Base-by-base conservation (phyloP, 2,329 filamentous ascomycete species). In the Penicillium sclerotiorum region DNA sequence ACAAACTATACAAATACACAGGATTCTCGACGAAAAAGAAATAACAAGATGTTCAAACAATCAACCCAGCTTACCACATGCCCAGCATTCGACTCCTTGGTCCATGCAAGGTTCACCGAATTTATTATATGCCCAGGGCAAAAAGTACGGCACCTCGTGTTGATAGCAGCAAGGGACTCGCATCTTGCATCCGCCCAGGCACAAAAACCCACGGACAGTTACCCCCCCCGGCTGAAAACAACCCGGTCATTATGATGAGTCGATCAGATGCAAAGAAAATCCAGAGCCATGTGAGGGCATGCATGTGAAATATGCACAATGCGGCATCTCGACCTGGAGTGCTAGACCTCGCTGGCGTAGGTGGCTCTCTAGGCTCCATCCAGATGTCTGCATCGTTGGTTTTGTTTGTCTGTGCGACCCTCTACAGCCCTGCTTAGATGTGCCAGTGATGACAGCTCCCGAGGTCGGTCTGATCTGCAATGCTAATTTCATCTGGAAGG, bases 91-190 rank as follows among this genome's bases (percentile, higher is more conserved):
- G 13, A 36, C 33, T 37, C 21, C 46, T 5, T 40, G n/a, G 13
- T 38, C 1, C 49, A 59, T 41, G 59, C 57, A 61, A 61, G 59
- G 57, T 45, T 52, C 51, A 53, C 27, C 44, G 35, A 32, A 41
- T 41, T 17, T 9, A 46, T 46, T 47, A 39, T 33, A 53, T 40
- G 15, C 17, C 38, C 39, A 30, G 27, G 17, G 42, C 15, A 4
- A 25, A 13, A 28, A 35, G 21, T 9, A 21, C 38, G n/a, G 28
- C 17, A 33, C 45, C 56, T 59, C 53, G 55, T 61, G 57, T 50
- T 44, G 35, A 45, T 37, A 35, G 9, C 41, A 39, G 59, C 53
- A 61, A 61, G 50, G 52, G 49, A 43, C 33, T 47, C 36, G 25
- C 45, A 49, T 46, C 27, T 32, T 53, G 47, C 53, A 47, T 44